A percentile compares a stretch with the other conserved stretches of the same genome.
Conservation (phyloP, 208 protist species). For the Borovskyia barvae region DNA sequence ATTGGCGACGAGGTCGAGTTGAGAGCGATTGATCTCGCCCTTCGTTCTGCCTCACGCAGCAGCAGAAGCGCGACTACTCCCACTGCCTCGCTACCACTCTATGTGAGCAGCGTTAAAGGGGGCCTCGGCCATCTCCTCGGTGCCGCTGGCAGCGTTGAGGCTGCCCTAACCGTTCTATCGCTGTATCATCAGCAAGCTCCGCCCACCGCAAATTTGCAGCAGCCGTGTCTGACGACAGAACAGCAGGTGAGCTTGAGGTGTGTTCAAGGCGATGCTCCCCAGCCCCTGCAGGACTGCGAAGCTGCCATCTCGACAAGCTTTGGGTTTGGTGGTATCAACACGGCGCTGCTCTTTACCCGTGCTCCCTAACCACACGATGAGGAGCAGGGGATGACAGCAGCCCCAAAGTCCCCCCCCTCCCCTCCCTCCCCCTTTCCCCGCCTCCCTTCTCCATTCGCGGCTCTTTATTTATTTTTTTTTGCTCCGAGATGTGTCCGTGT, state of each 20-base stretch:
- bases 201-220: constrained; percentile 90
- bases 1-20: constrained; percentile 94
- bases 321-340: constrained; percentile 97
- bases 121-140: constrained; percentile 97
- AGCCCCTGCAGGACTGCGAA: constrained; percentile 26
- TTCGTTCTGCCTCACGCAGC: constrained; percentile 20
- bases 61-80: no score
- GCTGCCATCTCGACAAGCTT: constrained; percentile 94
- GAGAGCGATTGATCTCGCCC: constrained; percentile 26
- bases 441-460: no score
- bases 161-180: constrained; percentile 83
- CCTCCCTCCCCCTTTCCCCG: no score
- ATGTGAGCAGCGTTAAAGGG: constrained; percentile 91
- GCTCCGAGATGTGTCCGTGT: no score
- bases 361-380: no score
- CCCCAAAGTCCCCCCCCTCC: no score
- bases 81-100: constrained; percentile 23
- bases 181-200: constrained; percentile 74
- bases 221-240: constrained; percentile 29
- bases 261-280: constrained; percentile 13
- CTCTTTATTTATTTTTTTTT: no score
- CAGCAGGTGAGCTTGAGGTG: constrained; percentile 18
- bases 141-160: constrained; percentile 95
- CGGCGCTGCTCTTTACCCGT: constrained; percentile 75
- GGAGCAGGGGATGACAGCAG: no score